Percentiles rank a stretch among this genome's conserved stretches.
phyloP scores from a whole-genome alignment of 495 filamentous ascomycete species.

The Jackrogersella multiformis region DNA sequence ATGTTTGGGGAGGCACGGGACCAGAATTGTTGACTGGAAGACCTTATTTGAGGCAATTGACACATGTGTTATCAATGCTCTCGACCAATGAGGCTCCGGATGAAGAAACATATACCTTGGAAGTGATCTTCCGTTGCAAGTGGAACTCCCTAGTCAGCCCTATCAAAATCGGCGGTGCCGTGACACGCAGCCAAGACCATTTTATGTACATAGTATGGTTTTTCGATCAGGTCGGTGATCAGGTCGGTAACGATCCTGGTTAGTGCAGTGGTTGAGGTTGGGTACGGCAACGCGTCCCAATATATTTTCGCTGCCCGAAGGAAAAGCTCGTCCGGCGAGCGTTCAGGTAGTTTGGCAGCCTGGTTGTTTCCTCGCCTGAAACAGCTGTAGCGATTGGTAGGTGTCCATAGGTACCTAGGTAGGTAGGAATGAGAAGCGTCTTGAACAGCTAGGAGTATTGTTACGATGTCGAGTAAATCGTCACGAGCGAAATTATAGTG shows the following conservation, averaged over 20 bases:
- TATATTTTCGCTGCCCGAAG: slow-evolving; percentile 34
- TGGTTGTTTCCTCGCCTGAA: slow-evolving; percentile 10
- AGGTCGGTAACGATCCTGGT: slow-evolving; percentile 26
- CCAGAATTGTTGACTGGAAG: slow-evolving; percentile 24
- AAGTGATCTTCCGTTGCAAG: slow-evolving; percentile 31
- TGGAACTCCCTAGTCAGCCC: slow-evolving; percentile 35
- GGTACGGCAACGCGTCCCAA: slow-evolving; percentile 16
- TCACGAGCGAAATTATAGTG: not conserved
- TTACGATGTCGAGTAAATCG: not conserved
- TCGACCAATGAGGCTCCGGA: slow-evolving; percentile 23
- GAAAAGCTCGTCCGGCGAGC: not conserved
- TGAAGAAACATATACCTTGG: slow-evolving; percentile 28
- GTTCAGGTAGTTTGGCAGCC: too few species aligned
- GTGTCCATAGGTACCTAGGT: too few species aligned
- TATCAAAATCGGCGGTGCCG: slow-evolving; percentile 37
- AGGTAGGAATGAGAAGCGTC: too few species aligned
- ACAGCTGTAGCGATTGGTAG: not conserved
- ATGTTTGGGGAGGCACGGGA: slow-evolving; percentile 14
- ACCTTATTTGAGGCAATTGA: slow-evolving; percentile 28
- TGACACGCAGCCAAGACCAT: slow-evolving; percentile 34
- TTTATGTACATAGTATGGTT: slow-evolving; percentile 15
- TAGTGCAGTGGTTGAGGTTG: slow-evolving; percentile 17
- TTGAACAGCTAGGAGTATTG: not conserved
- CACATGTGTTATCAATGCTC: slow-evolving; percentile 26
- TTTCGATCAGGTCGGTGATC: slow-evolving; percentile 26